Evolutionary conservation across 441 rosid species (phyloP), one percentile per base, ranked within the genome.

Genomic region (Brassica balearica): DNA sequence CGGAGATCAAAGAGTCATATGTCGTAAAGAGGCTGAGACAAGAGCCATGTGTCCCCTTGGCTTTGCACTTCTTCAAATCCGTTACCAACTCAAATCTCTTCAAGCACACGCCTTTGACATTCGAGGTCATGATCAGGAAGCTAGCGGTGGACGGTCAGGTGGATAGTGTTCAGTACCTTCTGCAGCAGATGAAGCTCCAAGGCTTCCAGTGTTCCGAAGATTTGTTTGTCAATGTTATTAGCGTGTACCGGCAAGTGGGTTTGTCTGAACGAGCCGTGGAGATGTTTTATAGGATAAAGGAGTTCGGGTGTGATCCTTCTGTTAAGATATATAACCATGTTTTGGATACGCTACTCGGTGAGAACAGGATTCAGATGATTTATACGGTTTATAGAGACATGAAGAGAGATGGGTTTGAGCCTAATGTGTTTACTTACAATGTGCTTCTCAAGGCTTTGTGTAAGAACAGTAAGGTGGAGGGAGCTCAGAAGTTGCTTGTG

Each of bases 121-220:
- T 91, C 78, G 84, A 80, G 75, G 65, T 81, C 29, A 89, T 93
- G 93, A 86, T 95, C 32, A 79, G 87, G 55, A 91, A 82, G 79
- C 93, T 93, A 55, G 88, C 92, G 6, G 38, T 55, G 3, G 85
- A 80, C 38, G 71, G 84, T 58, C 81, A 91, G 68, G 82, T 88
- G 1, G 95, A 95, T 77, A 81, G 84, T 20, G 88, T 90, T 67
- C 96, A 85, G 73, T 93, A 93, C 79, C 91, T 95, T 80, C 73
- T 93, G 66, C 98, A 95, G 78, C 97, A 90, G 81, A 93, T 95
- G 98, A 95, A 95, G 80, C 80, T 95, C 53, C 97, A 93, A 78
- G 96, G 96, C n/a, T 71, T 93, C 51, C 77, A 73, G 2, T 88
- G 94, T 58, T 75, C 81, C 73, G 93, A 91, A 82, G 92, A 85